phyloP scores from a whole-genome alignment of 2,329 filamentous ascomycete genomes.

The Blastomyces percursus region DNA sequence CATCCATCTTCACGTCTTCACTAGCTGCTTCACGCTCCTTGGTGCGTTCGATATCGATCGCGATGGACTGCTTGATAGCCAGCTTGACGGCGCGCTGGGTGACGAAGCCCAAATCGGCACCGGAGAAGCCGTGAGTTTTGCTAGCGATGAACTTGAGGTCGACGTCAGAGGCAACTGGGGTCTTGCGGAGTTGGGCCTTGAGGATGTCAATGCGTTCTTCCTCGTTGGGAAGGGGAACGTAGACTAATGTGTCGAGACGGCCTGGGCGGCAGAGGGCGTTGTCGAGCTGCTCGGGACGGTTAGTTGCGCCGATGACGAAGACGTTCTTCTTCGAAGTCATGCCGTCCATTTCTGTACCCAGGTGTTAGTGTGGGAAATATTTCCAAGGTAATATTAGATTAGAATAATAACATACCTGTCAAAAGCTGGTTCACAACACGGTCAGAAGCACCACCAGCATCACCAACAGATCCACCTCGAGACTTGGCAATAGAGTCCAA shows the following conservation, averaged over 20 bases:
- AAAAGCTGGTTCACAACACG: slow-evolving; percentile 99
- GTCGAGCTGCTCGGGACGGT: slow-evolving; percentile 96
- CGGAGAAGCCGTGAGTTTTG: slow-evolving; percentile 98
- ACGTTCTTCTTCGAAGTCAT: slow-evolving; percentile 99
- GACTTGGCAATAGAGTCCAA: slow-evolving; percentile 98
- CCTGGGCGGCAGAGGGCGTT: slow-evolving; percentile 96
- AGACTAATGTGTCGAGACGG: slow-evolving; percentile 96
- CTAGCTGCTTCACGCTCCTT: slow-evolving; percentile 82
- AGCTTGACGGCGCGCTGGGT: slow-evolving; percentile 98
- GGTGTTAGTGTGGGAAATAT: slow-evolving; percentile 32
- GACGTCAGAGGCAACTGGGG: slow-evolving; percentile 76
- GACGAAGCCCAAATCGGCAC: slow-evolving; percentile 98
- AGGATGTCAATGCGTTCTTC: slow-evolving; percentile 79
- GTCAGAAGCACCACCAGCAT: slow-evolving; percentile 95
- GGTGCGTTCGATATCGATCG: slow-evolving; percentile 72
- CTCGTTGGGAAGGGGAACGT: slow-evolving; percentile 93
- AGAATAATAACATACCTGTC: slow-evolving; percentile 57
- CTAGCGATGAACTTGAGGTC: slow-evolving; percentile 84
- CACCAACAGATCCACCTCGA: slow-evolving; percentile 89
- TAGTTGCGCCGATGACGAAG: slow-evolving; percentile 98
- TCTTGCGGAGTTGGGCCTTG: slow-evolving; percentile 95
- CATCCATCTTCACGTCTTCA: slow-evolving; percentile 65
- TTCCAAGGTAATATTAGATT: not conserved
- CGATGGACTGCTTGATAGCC: slow-evolving; percentile 95
- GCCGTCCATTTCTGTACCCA: slow-evolving; percentile 75